These are phyloP conservation scores for Gossypium raimondii DNA, from an alignment of 345 rosid species.

Conservation along the genomic window DNA sequence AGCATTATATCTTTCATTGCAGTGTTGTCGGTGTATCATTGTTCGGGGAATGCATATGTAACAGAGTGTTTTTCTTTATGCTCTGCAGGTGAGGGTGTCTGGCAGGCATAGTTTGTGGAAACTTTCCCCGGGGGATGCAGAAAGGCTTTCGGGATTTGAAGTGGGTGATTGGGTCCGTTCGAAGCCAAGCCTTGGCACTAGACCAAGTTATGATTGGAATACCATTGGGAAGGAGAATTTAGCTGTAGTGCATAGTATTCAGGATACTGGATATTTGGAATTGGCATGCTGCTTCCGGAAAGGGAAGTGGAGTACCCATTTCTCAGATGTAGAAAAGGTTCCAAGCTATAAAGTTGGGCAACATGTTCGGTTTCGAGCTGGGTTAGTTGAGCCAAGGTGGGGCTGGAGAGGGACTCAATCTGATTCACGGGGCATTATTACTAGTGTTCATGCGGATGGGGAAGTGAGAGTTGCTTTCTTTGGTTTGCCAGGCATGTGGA, in stretches of 20 bases:
- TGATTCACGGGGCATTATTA: slow-evolving; percentile 71
- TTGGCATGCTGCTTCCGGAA: slow-evolving; percentile 93
- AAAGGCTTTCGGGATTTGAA: slow-evolving; percentile 91
- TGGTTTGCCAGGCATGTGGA: slow-evolving; percentile 83
- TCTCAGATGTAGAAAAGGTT: slow-evolving; percentile 82
- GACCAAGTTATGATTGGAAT: slow-evolving; percentile 97
- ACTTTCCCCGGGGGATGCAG: slow-evolving; percentile 97
- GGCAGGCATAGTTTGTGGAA: slow-evolving; percentile 81
- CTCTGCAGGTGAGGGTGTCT: slow-evolving; percentile 69
- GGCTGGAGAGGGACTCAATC: slow-evolving; percentile 92
- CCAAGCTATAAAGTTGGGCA: slow-evolving; percentile 75
- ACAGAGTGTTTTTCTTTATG: slow-evolving; percentile 12
- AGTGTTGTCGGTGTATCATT: neutral
- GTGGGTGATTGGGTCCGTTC: slow-evolving; percentile 99
- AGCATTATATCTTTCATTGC: neutral
- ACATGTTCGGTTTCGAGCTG: slow-evolving; percentile 75
- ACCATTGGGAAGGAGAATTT: slow-evolving; percentile 77
- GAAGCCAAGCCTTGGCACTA: slow-evolving; percentile 78
- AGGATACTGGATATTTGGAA: slow-evolving; percentile 85
- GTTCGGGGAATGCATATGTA: neutral
- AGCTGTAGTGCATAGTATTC: slow-evolving; percentile 91
- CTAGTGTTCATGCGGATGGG: slow-evolving; percentile 89
- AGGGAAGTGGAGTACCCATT: slow-evolving; percentile 73
- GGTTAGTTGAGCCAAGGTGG: slow-evolving; percentile 87
- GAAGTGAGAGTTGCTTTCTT: slow-evolving; percentile 84